Base-by-base conservation (phyloP, 805 yeast species). In the Saitoella complicata region DNA sequence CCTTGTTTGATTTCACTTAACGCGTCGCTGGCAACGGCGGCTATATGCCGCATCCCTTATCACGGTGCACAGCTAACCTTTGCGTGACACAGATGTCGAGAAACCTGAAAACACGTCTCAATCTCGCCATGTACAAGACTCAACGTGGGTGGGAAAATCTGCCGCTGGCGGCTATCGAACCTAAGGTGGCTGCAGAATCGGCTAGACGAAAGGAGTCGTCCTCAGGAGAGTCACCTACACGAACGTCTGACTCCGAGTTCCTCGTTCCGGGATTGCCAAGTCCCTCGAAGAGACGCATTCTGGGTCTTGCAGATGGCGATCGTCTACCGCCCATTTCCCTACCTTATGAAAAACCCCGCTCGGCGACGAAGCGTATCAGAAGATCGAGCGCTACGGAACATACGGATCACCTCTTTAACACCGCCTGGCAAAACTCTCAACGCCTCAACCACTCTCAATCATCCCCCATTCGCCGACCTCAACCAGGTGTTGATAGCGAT, bases 41-140 rank as follows among this genome's bases (percentile, higher is more conserved):
- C 8, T 42, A 7, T 11, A 21, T 37, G 34, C 11, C 38, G 12
- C 29, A 38, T 11, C 31, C 10, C 32, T 4, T 7, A 4, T 11
- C 9, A 21, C 2, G 4, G 21, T 21, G 21, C 21, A 21, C 21
- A 21, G 21, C 21, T 21, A 21, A 21, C 34, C 5, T 36, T 21
- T 13, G 32, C 32, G 13, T 7, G 34, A 2, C 3, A 11, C 41
- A 56, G 60, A 55, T 67, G 40, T 61, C 71, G 9, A 55, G 67
- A 34, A 62, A 60, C 47, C 58, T 66, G 44, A 67, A 67, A 47
- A 60, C 63, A 38, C 53, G 70, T 37, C 59, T 66, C 10, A 67
- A 66, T 21, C 52, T 62, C 41, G 71, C 71, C 6, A 55, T 64
- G 30, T 58, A 57, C 58, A 66, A 66, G 51, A 55, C 70, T 41